phyloP scores from a whole-genome alignment of 2,329 filamentous ascomycete species.

The Fusarium verrucosum region DNA sequence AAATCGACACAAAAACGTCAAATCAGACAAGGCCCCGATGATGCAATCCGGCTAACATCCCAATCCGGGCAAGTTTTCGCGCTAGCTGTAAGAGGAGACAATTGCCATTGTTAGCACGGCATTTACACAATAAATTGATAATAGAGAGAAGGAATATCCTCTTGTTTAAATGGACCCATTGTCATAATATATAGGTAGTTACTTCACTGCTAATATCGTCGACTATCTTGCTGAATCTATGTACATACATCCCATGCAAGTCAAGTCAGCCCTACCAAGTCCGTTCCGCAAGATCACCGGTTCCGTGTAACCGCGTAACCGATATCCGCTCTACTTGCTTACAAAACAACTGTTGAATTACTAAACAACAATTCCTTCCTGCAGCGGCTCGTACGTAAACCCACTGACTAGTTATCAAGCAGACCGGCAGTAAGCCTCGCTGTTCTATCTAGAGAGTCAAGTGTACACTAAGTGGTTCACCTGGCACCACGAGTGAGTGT shows the following conservation, averaged over 20 bases:
- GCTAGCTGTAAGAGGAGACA: constrained; percentile 33
- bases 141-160: neutral
- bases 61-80: constrained; percentile 30
- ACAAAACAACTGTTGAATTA: constrained; percentile 21
- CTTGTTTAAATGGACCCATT: neutral
- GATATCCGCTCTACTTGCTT: constrained; percentile 7
- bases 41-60: constrained; percentile 39
- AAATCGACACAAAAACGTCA: constrained; percentile 37
- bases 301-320: constrained; percentile 1
- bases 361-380: constrained; percentile 4
- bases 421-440: neutral
- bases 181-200: neutral
- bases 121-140: neutral
- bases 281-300: neutral
- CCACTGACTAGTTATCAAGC: neutral
- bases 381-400: constrained; percentile 6
- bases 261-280: neutral
- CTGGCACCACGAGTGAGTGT: no score
- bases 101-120: constrained; percentile 1
- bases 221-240: neutral
- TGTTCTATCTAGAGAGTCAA: neutral
- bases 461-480: no score
- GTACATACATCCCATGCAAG: no score
- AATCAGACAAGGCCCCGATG: constrained; percentile 39
- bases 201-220: neutral